Evolutionary conservation across 345 rosid species (phyloP), one percentile per base, ranked within the genome.

Genomic region (Syzygium jambos): DNA sequence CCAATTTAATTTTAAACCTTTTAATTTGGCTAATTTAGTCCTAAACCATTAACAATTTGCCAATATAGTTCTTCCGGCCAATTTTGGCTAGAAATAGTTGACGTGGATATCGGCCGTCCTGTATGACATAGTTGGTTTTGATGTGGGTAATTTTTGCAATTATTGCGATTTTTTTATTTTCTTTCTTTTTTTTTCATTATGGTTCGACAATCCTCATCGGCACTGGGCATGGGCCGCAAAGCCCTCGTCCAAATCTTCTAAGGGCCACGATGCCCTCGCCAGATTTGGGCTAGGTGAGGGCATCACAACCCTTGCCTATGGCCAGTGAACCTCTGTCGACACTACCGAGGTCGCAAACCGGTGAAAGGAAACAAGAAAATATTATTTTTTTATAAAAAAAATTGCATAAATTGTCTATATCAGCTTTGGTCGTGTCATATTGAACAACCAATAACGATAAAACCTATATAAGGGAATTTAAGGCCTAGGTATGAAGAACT

Each of bases 21-120:
- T 59, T 11, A 59, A 11, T 59, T 59, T 27, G 2, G 65, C 1
- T 7, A 59, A 59, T 59, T 59, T 59, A 59, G 27, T 27, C 30
- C 8, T 0, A 13, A 59, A 59, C 30, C 68, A 27, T 59, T 14
- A 3, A 27, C 12, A 15, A 59, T 59, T 59, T 15, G 14, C 25
- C 29, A 57, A 57, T 57, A 5, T 56, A 56, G n/a, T 56, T 12
- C 11, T 12, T 43, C 3, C 13, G 13, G 8, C 29, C 17, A 59
- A 59, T 5, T 27, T 59, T 59, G 30, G 14, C 29, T 5, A 59
- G 5, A 59, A 59, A 27, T 59, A 14, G 25, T 29, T 27, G n/a
- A 59, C 4, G 0, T 59, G 6, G 16, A 27, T 1, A 11, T 15
- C 1, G 7, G 0, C 1, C 2, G 1, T 59, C 16, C 15, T 59